Conservation (phyloP, 305 asterid species). For the Plantago lanceolata region DNA sequence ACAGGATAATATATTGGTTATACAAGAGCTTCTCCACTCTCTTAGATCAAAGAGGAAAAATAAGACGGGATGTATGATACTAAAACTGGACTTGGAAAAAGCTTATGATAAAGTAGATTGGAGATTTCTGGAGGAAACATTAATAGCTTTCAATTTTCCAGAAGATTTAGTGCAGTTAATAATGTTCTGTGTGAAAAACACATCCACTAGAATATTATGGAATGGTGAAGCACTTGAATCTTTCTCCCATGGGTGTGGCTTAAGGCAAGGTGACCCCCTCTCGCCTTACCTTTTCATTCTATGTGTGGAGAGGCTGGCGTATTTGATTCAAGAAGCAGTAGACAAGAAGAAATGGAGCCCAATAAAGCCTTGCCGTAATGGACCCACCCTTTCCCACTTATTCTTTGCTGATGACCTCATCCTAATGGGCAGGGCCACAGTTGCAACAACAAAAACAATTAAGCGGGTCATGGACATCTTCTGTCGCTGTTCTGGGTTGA, state of each 20-base stretch:
- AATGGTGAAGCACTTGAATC: background rate
- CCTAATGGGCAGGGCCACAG: background rate
- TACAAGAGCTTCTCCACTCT: background rate
- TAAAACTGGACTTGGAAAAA: background rate
- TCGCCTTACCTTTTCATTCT: too few relatives aligned
- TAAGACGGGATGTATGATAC: background rate
- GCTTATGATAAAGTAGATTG: background rate
- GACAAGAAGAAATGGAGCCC: background rate
- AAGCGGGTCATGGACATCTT: too few relatives aligned
- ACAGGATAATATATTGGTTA: background rate
- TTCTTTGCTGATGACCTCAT: background rate
- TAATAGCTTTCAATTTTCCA: background rate
- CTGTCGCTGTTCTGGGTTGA: too few relatives aligned
- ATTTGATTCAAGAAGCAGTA: background rate
- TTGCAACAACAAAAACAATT: too few relatives aligned
- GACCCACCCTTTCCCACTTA: background rate
- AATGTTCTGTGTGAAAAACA: background rate
- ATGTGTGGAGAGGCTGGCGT: background rate
- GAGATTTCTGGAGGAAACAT: background rate
- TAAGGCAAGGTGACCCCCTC: too few relatives aligned
- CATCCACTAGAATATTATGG: background rate
- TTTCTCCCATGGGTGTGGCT: background rate
- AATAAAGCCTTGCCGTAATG: background rate
- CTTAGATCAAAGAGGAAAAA: background rate
- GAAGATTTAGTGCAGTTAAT: background rate